A percentile compares a stretch with the other conserved stretches of the same genome.
Evolutionary conservation across 257 asterid species (phyloP).

Genomic region (Fraxinus quadrangulata): DNA sequence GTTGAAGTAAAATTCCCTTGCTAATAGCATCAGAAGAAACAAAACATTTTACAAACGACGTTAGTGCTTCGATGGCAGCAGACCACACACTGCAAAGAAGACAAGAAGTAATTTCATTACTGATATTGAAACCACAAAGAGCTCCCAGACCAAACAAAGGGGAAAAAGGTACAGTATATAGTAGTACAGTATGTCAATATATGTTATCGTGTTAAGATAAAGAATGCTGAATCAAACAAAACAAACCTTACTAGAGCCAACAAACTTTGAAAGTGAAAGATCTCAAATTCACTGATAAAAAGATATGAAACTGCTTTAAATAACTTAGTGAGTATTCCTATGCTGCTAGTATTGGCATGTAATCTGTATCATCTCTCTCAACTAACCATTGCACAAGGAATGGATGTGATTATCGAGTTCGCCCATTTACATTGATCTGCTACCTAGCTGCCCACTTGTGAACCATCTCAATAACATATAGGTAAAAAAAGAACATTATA

Average conservation of each 20-base stretch:
- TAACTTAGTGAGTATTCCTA: background rate
- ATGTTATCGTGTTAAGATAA: conserved; percentile 15
- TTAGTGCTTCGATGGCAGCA: conserved; percentile 91
- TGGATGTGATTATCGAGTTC: conserved; percentile 12
- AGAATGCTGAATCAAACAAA: conserved; percentile 5
- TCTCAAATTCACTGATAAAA: background rate
- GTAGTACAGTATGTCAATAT: conserved; percentile 4
- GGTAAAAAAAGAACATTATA: conserved; percentile 4
- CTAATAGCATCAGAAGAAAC: conserved; percentile 68
- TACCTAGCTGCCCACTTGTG: conserved; percentile 8
- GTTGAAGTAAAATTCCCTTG: conserved; percentile 83
- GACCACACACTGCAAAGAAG: conserved; percentile 80
- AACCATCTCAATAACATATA: background rate
- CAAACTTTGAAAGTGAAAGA: background rate
- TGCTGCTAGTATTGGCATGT: background rate
- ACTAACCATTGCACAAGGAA: background rate
- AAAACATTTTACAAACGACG: conserved; percentile 77
- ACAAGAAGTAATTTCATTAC: conserved; percentile 25
- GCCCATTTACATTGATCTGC: background rate
- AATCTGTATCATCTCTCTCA: background rate
- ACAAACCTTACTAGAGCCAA: background rate
- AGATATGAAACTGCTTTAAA: background rate
- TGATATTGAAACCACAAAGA: conserved; percentile 5
- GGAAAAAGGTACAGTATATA: background rate
- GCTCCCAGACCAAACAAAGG: conserved; percentile 13